These are phyloP conservation scores for Fusarium sp. DNA, from an alignment of 2,329 filamentous ascomycete genomes.

Conservation along the genomic window DNA sequence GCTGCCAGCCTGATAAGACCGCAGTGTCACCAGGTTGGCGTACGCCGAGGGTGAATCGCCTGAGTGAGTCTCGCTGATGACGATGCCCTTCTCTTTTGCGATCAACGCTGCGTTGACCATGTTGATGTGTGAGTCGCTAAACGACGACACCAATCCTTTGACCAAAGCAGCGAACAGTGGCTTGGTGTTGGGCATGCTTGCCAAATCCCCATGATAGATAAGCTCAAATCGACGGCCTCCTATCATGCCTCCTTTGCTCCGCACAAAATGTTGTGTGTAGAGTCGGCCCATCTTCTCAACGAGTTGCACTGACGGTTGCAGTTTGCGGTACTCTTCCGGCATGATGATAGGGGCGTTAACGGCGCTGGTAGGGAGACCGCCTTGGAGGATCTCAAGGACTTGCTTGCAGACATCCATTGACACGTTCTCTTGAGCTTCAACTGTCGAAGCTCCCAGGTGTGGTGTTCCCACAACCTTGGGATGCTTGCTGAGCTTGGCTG, in stretches of 20 bases:
- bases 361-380: constrained; percentile 80
- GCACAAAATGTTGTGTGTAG: constrained; percentile 82
- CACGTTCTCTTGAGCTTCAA: constrained; percentile 88
- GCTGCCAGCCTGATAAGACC: constrained; percentile 62
- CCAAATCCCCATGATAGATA: constrained; percentile 82
- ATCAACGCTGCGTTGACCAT: constrained; percentile 86
- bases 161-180: constrained; percentile 85
- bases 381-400: constrained; percentile 79
- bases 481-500: constrained; percentile 76
- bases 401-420: constrained; percentile 87
- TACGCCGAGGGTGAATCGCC: constrained; percentile 76
- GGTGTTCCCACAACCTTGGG: constrained; percentile 83
- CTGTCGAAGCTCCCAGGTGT: constrained; percentile 83
- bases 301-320: constrained; percentile 82
- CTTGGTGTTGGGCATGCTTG: constrained; percentile 79
- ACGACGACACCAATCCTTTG: constrained; percentile 80
- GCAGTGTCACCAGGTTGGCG: constrained; percentile 79
- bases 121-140: constrained; percentile 80
- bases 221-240: constrained; percentile 81
- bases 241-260: constrained; percentile 60
- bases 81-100: constrained; percentile 82
- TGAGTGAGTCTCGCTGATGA: constrained; percentile 80
- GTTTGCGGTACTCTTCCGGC: constrained; percentile 83
- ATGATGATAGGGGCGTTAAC: constrained; percentile 88
- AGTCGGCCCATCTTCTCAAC: constrained; percentile 85